These are phyloP conservation scores for Nitzschia sp. DNA, from an alignment of 108 stramenopile genomes.

Conservation along the genomic window DNA sequence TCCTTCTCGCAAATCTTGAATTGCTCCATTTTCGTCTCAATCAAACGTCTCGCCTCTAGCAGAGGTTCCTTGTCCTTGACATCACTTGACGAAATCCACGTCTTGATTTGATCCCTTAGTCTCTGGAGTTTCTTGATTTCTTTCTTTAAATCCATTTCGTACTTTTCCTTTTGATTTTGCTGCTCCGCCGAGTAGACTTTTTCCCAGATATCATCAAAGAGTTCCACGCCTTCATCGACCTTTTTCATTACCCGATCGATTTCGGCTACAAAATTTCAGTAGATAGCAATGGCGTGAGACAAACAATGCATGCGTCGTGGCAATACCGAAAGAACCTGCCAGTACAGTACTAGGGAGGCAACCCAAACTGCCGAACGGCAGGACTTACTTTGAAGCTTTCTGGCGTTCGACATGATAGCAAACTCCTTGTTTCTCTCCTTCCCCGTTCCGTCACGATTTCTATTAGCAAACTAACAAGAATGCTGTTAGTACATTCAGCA, in stretches of 20 bases:
- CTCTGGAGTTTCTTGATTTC: constrained; percentile 99
- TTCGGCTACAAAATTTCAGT: constrained; percentile 63
- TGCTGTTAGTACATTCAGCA: too few relatives aligned
- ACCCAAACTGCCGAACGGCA: not conserved
- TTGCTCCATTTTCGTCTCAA: constrained; percentile 99
- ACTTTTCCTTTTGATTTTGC: constrained; percentile 98
- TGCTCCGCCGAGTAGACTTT: constrained; percentile 96
- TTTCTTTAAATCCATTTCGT: constrained; percentile 98
- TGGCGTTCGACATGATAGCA: constrained; percentile 67
- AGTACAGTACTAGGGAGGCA: not conserved
- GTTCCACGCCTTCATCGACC: constrained; percentile 97
- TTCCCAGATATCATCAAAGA: constrained; percentile 98
- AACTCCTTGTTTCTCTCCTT: too few relatives aligned
- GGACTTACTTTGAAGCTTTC: constrained; percentile 70
- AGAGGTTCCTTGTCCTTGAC: constrained; percentile 96
- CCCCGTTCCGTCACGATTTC: too few relatives aligned
- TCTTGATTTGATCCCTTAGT: constrained; percentile 98
- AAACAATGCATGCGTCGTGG: not conserved
- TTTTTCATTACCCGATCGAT: constrained; percentile 94
- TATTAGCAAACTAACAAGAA: too few relatives aligned
- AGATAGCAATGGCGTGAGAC: not conserved
- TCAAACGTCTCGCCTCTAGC: constrained; percentile 76
- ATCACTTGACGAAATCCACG: constrained; percentile 95
- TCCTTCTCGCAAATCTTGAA: constrained; percentile 99
- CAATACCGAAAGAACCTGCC: not conserved